These are phyloP conservation scores for Gaeumannomyces tritici DNA, from an alignment of 2,329 filamentous ascomycete genomes.

Conservation along the genomic window DNA sequence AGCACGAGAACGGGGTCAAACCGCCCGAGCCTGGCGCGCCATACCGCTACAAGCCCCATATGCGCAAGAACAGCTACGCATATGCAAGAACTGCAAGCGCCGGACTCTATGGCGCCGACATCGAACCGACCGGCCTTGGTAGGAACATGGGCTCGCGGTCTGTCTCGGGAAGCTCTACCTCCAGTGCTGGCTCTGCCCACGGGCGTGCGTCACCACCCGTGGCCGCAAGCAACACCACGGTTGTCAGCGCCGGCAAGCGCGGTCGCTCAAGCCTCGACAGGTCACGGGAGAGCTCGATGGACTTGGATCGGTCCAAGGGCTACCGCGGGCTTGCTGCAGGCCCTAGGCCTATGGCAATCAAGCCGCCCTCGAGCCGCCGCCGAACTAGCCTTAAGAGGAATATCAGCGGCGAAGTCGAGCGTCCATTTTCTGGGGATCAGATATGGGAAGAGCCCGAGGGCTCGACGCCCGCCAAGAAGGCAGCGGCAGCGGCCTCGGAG, in stretches of 20 bases:
- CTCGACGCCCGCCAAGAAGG: conserved; percentile 18
- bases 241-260: conserved; percentile 12
- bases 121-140: conserved; percentile 34
- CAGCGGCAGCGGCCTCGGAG: neutral
- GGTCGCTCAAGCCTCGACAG: conserved; percentile 22
- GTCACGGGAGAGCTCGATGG: conserved; percentile 9
- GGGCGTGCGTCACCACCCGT: conserved; percentile 7
- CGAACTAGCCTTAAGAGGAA: conserved; percentile 61
- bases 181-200: conserved; percentile 30
- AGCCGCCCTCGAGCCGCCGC: conserved; percentile 28
- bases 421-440: conserved; percentile 63
- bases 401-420: conserved; percentile 57
- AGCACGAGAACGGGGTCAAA: conserved; percentile 54
- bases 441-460: conserved; percentile 82
- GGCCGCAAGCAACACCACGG: conserved; percentile 9
- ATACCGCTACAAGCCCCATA: conserved; percentile 58
- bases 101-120: conserved; percentile 37
- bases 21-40: conserved; percentile 51
- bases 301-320: conserved; percentile 20
- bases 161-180: conserved; percentile 41
- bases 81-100: conserved; percentile 54
- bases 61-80: conserved; percentile 63
- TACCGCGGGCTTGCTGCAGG: conserved; percentile 30
- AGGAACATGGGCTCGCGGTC: conserved; percentile 33
- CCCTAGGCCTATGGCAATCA: conserved; percentile 15